Conservation (phyloP, 257 asterid species). For the Nicotiana undulata region DNA sequence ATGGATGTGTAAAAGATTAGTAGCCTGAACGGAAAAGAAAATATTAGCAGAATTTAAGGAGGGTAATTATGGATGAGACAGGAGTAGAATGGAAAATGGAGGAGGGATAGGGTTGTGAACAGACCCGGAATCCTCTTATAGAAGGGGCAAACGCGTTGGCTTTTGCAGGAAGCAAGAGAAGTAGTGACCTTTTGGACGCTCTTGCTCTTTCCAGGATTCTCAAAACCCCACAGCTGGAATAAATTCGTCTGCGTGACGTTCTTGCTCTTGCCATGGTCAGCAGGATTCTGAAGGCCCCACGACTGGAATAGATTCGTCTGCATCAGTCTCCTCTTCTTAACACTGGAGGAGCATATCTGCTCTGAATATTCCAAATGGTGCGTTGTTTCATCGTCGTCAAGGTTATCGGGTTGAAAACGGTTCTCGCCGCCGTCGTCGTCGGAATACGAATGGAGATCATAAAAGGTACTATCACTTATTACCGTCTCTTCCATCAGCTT, state of each 20-base stretch:
- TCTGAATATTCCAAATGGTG: too few relatives aligned
- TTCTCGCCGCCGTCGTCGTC: background rate
- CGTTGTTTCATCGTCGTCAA: too few relatives aligned
- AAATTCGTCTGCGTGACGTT: conserved; percentile 13
- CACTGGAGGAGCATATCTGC: background rate
- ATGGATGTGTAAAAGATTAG: too few relatives aligned
- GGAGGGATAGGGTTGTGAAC: too few relatives aligned
- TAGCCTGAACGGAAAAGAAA: background rate
- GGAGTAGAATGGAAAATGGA: too few relatives aligned
- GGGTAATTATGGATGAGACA: too few relatives aligned
- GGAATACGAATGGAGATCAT: background rate
- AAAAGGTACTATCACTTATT: too few relatives aligned
- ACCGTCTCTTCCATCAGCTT: background rate
- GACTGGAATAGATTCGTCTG: conserved; percentile 22
- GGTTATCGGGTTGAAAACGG: too few relatives aligned
- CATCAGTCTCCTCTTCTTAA: conserved; percentile 1
- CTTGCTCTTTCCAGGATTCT: background rate
- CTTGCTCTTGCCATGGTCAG: background rate
- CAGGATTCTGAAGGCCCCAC: conserved; percentile 12
- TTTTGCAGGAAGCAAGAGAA: background rate
- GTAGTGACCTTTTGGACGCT: background rate
- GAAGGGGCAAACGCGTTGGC: conserved; percentile 16
- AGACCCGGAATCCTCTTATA: conserved; percentile 19
- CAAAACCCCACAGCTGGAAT: conserved; percentile 21
- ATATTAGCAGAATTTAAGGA: too few relatives aligned